Evolutionary conservation across 495 filamentous ascomycete species (phyloP).

Genomic region (Penicillium coffeae): DNA sequence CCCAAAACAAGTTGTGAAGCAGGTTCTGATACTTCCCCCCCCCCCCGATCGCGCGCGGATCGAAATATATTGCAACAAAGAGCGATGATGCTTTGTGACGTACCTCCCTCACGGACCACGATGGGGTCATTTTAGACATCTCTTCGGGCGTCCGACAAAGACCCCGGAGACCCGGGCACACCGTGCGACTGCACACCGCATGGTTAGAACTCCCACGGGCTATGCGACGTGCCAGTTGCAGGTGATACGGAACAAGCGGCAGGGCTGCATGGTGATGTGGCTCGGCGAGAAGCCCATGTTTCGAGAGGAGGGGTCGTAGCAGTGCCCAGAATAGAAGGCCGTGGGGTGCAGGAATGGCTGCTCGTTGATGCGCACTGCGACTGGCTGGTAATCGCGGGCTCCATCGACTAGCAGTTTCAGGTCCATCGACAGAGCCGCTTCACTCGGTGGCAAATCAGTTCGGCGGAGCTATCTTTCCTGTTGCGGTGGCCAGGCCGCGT

Average conservation of each 20-base stretch:
- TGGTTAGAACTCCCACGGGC: conserved; percentile 3
- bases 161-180: neutral
- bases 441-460: conserved; percentile 17
- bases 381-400: conserved; percentile 9
- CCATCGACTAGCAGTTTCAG: conserved; percentile 21
- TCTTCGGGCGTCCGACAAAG: neutral
- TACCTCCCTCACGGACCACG: conserved; percentile 20
- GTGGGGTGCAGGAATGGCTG: conserved; percentile 18
- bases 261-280: conserved; percentile 5
- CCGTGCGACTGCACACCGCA: conserved; percentile 8
- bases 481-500: neutral
- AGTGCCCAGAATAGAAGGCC: conserved; percentile 16
- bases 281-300: conserved; percentile 5
- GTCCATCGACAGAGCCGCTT: conserved; percentile 17
- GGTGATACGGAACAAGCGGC: neutral
- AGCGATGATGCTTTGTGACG: conserved; percentile 11
- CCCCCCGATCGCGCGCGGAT: neutral
- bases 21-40: no score
- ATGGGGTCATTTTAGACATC: conserved; percentile 6
- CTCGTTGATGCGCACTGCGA: conserved; percentile 9
- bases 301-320: conserved; percentile 8
- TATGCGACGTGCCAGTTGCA: conserved; percentile 2
- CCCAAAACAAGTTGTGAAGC: no score
- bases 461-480: neutral
- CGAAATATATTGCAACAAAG: neutral